Conservation (phyloP, 2,329 filamentous ascomycete genomes). For the Botrytis porri region DNA sequence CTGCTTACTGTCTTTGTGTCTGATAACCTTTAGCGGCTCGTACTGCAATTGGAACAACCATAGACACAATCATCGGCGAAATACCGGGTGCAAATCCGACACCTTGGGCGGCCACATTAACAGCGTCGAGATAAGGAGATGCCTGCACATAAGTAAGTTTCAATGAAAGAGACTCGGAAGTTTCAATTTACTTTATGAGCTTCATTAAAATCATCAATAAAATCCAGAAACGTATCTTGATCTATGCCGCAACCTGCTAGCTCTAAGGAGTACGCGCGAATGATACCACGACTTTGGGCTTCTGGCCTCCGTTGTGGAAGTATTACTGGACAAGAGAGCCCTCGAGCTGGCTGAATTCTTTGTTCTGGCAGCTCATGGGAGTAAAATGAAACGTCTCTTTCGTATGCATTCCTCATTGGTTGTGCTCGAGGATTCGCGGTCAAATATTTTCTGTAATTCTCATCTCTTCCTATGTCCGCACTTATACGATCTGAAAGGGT, state of each 20-base stretch:
- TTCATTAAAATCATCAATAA: constrained; percentile 47
- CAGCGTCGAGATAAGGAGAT: constrained; percentile 41
- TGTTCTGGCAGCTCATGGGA: neutral
- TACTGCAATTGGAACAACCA: constrained; percentile 44
- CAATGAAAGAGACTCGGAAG: fast-evolving
- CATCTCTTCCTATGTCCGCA: neutral
- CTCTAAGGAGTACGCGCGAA: constrained; percentile 47
- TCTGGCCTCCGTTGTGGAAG: constrained; percentile 50
- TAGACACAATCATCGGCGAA: constrained; percentile 42
- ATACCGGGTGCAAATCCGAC: constrained; percentile 41
- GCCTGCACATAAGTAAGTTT: constrained; percentile 22
- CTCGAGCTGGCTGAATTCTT: neutral
- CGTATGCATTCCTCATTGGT: neutral
- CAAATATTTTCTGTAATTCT: constrained; percentile 1
- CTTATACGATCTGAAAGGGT: neutral
- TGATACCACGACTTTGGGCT: constrained; percentile 46
- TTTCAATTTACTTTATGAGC: constrained; percentile 21
- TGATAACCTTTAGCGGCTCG: constrained; percentile 40
- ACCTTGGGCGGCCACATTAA: constrained; percentile 43
- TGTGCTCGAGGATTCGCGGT: neutral
- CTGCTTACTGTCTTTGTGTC: constrained; percentile 14
- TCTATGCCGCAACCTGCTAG: constrained; percentile 46
- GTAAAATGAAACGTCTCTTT: constrained; percentile 8
- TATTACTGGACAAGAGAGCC: constrained; percentile 44
- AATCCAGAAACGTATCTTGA: constrained; percentile 47